Percentiles rank a stretch among this genome's conserved stretches.
These are phyloP conservation scores for Populus davidiana DNA, from an alignment of 345 rosid genomes.

Conservation along the genomic window DNA sequence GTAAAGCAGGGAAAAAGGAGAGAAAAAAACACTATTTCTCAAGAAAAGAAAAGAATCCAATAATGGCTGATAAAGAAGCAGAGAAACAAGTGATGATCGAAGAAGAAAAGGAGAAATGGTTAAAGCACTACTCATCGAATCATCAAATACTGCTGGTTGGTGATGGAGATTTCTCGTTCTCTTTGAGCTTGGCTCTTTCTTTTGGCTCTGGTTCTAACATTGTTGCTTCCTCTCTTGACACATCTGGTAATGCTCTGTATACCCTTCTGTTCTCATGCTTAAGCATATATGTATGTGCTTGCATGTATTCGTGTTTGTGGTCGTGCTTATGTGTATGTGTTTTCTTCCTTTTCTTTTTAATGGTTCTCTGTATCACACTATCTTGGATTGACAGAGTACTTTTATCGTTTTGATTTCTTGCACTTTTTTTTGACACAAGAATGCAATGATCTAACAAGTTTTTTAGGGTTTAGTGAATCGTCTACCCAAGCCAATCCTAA, in stretches of 20 bases:
- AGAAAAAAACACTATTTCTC: too few species aligned
- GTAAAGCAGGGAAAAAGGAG: too few species aligned
- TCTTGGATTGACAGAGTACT: too few species aligned
- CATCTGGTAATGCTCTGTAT: constrained; percentile 27
- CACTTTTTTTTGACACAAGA: too few species aligned
- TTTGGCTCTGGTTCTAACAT: constrained; percentile 51
- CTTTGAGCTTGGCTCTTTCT: constrained; percentile 34
- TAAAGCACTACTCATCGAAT: constrained; percentile 40
- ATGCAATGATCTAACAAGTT: too few species aligned
- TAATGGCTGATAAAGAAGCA: not conserved
- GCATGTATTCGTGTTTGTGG: not conserved
- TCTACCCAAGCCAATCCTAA: too few species aligned
- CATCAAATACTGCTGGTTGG: constrained; percentile 52
- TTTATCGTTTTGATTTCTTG: too few species aligned
- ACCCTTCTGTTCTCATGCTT: not conserved
- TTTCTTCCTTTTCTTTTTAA: too few species aligned
- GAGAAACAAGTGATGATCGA: not conserved
- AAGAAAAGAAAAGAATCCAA: not conserved
- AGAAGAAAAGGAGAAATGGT: constrained; percentile 32
- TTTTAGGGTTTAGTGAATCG: too few species aligned
- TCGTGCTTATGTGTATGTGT: too few species aligned
- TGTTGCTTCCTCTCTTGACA: constrained; percentile 53
- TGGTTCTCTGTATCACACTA: too few species aligned
- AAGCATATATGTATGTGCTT: too few species aligned
- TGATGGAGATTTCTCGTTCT: constrained; percentile 66